Base-by-base conservation (phyloP, 2,329 filamentous ascomycete genomes). In the Stemphylium lycopersici region DNA sequence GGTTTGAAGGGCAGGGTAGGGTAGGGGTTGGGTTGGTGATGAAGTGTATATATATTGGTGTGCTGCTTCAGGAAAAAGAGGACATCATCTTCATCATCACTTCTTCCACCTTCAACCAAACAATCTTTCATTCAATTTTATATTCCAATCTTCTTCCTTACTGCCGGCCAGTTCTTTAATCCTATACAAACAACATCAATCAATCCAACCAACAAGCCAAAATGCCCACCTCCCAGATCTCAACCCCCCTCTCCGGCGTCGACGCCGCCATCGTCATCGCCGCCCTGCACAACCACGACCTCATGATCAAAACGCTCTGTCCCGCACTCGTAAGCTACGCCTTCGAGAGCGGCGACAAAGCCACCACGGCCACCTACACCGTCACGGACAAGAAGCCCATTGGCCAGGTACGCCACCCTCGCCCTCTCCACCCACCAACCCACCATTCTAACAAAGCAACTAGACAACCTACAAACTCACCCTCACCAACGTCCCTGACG, bases 381-480 rank as follows among this genome's bases (percentile, higher is more conserved):
- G 65, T 77, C 26, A 77, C 74, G 4, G 74, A 77, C 52, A 74
- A 71, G 61, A 77, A 76, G 60, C 74, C 74, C 40, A 71, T 72
- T 38, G 74, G 75, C 31, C 71, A 74, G 58, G 72, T 70, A 61
- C 4, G 50, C 36, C n/a, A 3, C 1, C 4, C 5, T 18, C 6
- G 12, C 39, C 18, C 13, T 8, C 5, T 12, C 13, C 26, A 33
- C 34, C 13, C 22, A 26, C 13, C 8, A 32, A 10, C 26, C 20
- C 22, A 32, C 10, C 13, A 38, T 6, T 8, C 39, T 44, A 16
- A 47, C 20, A n/a, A 24, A n/a, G 41, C 52, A 47, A 61, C 12
- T 32, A 73, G 66, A 76, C 74, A n/a, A 76, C 73, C 18, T 77
- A 76, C 67, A 72, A 67, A 29, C 70, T 77, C 50, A 76, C 73